These are phyloP conservation scores for Rhinocladiella mackenziei DNA, from an alignment of 2,329 filamentous ascomycete genomes.

Conservation along the genomic window DNA sequence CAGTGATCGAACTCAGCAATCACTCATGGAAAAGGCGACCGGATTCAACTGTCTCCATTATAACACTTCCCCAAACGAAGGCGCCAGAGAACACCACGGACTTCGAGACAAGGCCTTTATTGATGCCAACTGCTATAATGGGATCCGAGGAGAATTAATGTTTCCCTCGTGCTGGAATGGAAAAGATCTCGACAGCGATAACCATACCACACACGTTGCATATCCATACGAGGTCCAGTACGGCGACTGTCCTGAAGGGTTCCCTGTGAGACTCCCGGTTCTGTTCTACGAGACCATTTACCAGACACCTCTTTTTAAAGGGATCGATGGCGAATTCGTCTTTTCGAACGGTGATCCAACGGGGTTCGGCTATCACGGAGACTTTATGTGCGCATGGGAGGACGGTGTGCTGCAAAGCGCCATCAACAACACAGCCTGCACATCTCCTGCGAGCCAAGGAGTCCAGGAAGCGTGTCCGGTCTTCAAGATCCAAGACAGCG, in stretches of 20 bases:
- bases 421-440: constrained; percentile 63
- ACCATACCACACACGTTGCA: constrained; percentile 65
- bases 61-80: constrained; percentile 54
- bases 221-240: constrained; percentile 74
- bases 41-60: constrained; percentile 98
- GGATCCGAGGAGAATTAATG: constrained; percentile 76
- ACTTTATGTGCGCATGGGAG: constrained; percentile 75
- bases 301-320: constrained; percentile 63
- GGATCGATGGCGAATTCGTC: constrained; percentile 64
- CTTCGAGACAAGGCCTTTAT: constrained; percentile 75
- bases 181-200: constrained; percentile 51
- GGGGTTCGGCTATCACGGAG: constrained; percentile 52
- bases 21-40: constrained; percentile 72
- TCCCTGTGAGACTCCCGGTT: constrained; percentile 64
- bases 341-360: constrained; percentile 55
- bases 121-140: constrained; percentile 76
- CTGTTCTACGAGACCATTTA: constrained; percentile 86
- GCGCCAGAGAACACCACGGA: constrained; percentile 74
- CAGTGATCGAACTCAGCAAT: constrained; percentile 63
- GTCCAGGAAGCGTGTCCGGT: too few species aligned
- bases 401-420: constrained; percentile 61
- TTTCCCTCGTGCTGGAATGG: constrained; percentile 91
- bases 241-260: constrained; percentile 69
- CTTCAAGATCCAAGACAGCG: constrained; percentile 61
- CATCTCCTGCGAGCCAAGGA: constrained; percentile 48